Percentiles rank a stretch among this genome's conserved stretches.
Conservation (phyloP, 164 flowering plant genomes). For the Platanus orientalis region DNA sequence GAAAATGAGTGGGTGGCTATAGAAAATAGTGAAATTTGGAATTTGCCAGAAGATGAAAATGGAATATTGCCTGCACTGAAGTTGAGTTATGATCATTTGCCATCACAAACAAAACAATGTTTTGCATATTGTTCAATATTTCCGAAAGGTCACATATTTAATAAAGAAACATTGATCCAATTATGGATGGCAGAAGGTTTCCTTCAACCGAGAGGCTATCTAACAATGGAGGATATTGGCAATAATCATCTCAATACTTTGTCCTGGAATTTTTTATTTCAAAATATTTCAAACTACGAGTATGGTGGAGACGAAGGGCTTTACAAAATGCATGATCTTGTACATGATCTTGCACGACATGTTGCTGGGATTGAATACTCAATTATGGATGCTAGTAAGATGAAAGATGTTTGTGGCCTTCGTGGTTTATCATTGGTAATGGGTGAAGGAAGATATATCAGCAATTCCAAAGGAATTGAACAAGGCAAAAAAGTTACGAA, state of each 20-base stretch:
- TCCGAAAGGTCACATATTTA: neutral
- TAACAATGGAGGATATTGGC: constrained; percentile 1
- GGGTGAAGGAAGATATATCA: no score
- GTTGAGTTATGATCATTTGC: constrained; percentile 3
- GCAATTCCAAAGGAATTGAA: no score
- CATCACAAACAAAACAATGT: neutral
- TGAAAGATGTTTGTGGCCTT: no score
- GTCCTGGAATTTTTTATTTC: neutral
- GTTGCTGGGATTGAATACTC: neutral
- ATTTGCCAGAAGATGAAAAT: neutral
- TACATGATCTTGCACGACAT: no score
- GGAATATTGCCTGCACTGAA: neutral
- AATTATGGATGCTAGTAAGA: no score
- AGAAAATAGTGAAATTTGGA: neutral
- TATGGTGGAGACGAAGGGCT: no score
- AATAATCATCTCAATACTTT: neutral
- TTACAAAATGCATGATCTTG: no score
- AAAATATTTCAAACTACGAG: no score
- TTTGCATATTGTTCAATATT: constrained; percentile 16
- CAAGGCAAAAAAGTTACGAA: no score
- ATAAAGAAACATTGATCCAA: neutral
- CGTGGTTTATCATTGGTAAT: no score
- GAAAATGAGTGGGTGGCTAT: neutral
- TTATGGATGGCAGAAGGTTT: no score
- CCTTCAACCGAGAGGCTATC: neutral